A percentile compares a stretch with the other conserved stretches of the same genome.
Conservation (phyloP, 768 basidiomycete genomes). For the Panaeolus papilionaceus region DNA sequence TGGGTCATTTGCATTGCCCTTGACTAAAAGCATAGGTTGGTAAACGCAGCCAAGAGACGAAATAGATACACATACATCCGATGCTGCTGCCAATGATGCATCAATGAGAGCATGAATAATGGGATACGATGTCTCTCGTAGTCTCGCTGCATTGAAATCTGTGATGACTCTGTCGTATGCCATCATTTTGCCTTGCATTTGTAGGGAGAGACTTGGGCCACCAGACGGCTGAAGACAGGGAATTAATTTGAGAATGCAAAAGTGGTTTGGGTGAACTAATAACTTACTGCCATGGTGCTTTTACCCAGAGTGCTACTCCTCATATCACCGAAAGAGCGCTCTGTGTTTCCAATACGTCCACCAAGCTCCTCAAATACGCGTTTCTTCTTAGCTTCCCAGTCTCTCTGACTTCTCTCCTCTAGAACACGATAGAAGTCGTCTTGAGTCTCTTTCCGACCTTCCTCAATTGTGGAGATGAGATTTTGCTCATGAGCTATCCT, state of each 20-base stretch:
- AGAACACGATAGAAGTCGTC: slow-evolving; percentile 84
- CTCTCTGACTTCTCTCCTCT: slow-evolving; percentile 73
- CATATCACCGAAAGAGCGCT: slow-evolving; percentile 61
- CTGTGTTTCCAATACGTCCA: slow-evolving; percentile 63
- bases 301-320: slow-evolving; percentile 69
- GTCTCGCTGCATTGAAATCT: slow-evolving; percentile 76
- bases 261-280: not conserved
- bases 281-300: slow-evolving; percentile 57
- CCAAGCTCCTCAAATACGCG: slow-evolving; percentile 91
- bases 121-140: slow-evolving; percentile 76
- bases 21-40: slow-evolving; percentile 38
- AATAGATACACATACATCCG: slow-evolving; percentile 53
- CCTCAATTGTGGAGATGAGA: slow-evolving; percentile 92
- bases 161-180: slow-evolving; percentile 86
- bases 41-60: not conserved
- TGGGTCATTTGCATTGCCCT: slow-evolving; percentile 66
- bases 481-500: slow-evolving; percentile 96
- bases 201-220: slow-evolving; percentile 65
- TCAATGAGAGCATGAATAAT: slow-evolving; percentile 75
- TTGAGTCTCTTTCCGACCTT: slow-evolving; percentile 84
- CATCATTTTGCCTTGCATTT: slow-evolving; percentile 97
- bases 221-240: slow-evolving; percentile 35
- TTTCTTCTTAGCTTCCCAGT: slow-evolving; percentile 93
- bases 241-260: not conserved
- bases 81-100: slow-evolving; percentile 63